Evolutionary conservation across 2,329 filamentous ascomycete genomes (phyloP), one percentile per base, ranked within the genome.

Genomic region (Purpureocillium lavendulum): DNA sequence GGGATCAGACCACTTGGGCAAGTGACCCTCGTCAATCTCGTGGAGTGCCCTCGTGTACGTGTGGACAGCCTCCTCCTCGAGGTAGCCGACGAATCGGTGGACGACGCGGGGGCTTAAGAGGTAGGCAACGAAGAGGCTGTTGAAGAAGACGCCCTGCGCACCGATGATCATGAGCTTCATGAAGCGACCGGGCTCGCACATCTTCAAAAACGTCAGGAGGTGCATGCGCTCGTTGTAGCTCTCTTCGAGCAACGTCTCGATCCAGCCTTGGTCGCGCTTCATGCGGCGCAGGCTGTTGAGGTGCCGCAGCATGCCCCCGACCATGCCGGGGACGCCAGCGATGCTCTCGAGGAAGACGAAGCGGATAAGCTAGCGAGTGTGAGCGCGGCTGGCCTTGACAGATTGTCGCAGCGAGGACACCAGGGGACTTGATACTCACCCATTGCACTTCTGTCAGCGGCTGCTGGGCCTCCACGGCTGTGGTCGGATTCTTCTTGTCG

Each of bases 141-240:
- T 98, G 75, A 94, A 96, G 71, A 94, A 97, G 51, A 97, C 86
- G 30, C 90, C 92, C 61, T 97, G 90, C 0, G 90, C 89, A 10
- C 82, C 87, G 30, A 97, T 75, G 40, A 97, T 87, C 79, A 95
- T 86, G 41, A 87, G 61, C 46, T 87, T 83, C 89, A 96, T 94
- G 69, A 95, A 92, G 70, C 75, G 80, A 12, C 86, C 87, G 29
- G 60, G 60, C 48, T 66, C 61, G 41, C 82, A 84, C 73, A 95
- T 84, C 64, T 94, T 94, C 61, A 98, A 80, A 62, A 97, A 96
- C 0, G 86, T 92, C 24, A 94, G 67, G 2, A 94, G 77, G 54
- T 94, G 87, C 88, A 97, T 96, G 18, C 89, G 75, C 62, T 95
- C 88, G 59, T 95, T 95, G 65, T 87, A 94, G 46, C 82, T 85